Base-by-base conservation (phyloP, 257 asterid species). In the Nicotiana sylvestris region DNA sequence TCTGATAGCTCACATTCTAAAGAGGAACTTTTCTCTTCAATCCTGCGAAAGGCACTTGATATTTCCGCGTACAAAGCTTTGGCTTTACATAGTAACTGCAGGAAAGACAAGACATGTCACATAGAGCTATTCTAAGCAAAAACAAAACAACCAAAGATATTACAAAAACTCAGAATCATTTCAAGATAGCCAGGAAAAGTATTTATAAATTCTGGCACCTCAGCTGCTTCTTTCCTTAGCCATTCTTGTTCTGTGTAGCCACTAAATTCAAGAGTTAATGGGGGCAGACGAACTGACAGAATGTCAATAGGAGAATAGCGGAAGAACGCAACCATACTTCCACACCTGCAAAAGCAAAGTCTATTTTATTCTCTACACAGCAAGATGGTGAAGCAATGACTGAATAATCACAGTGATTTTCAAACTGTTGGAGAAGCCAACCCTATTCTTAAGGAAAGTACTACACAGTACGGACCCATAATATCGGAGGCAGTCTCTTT, bases 401-500 rank as follows among this genome's bases (percentile, higher is more conserved):
- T 51, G 37, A 74, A 51, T 72, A 49, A 74, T 25, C 79, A 74
- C 64, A 27, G 43, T 27, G 64, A 27, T n/a, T 74, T 51, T 74
- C 80, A 9, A 74, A 74, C 62, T 74, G 43, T 15, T n/a, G 43
- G 27, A 49, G 43, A 74, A 43, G 61, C 25, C 25, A 25, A 46
- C 35, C 37, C 78, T 39, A 25, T 72, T 72, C 61, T 72, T 46
- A 72, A 72, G 79, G 37, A 72, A 72, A 39, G 46, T 46, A 72
- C n/a, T 67, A 82, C 30, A 64, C 21, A 74, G 43, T 60, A 67
- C 93, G 3, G 58, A 96, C 99, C 99, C 99, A 65, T 92, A 96
- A 85, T 90, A 96, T 77, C 98, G 93, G 81, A 96, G 94, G 87
- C 99, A 96, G 87, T 96, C 99, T 87, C 98, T 90, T 86, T 93